Base-by-base conservation (phyloP, 257 asterid species). In the Solanum pimpinellifolium region DNA sequence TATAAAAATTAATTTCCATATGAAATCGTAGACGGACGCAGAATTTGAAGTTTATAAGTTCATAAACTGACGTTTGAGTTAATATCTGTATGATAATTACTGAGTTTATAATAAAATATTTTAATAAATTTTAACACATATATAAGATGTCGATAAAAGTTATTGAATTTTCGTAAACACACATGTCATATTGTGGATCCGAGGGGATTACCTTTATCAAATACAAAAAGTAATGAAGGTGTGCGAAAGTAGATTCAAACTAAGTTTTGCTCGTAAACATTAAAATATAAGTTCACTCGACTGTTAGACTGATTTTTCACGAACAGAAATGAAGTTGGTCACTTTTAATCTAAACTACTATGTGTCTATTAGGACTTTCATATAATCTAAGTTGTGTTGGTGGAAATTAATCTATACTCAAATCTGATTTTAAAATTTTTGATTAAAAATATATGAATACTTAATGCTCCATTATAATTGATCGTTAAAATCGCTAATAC, bases 361-460 rank as follows among this genome's bases (percentile, higher is more conserved):
- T 23, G 33, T 11, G 8, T 6, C 18, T 11, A 4, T 65, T 11
- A n/a, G 4, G 35, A 25, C 18, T 9, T 25, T n/a, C 5, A 5
- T 49, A 49, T 1, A 49, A 49, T 49, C 23, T 49, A 6, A 49
- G 23, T 0, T 49, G 6, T 49, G 1, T 49, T 49, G 23, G 9
- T 49, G 3, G 0, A 49, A 49, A 49, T 65, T 25, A 25, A 65
- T 65, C 1, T 3, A 1, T 8, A 29, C 6, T 69, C 12, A 69
- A 0, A 69, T 70, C 3, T 31, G 7, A 70, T 1, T 33, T 15
- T 4, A 0, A 16, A 0, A 7, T 3, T 69, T 31, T 31, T 31
- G 0, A 31, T 16, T 49, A 49, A 49, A 15, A 49, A 49, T 70
- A 70, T 31, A 20, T 15, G 0, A 29, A 3, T 69, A 69, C 41